A percentile compares a stretch with the other conserved stretches of the same genome.
phyloP scores from a whole-genome alignment of 2,329 filamentous ascomycete species.

The Trichoderma sp. region DNA sequence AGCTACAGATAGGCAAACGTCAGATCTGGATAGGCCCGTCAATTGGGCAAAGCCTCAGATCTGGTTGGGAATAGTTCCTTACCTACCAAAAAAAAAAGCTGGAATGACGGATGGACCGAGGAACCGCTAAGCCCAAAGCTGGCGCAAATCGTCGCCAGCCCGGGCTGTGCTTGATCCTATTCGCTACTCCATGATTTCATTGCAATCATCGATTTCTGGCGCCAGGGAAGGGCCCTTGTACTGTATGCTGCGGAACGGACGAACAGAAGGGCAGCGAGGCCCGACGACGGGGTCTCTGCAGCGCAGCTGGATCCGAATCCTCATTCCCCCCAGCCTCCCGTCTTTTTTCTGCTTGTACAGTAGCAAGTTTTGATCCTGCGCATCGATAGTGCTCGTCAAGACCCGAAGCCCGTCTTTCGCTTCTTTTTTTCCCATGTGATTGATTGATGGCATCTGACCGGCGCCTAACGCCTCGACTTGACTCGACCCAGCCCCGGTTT shows the following conservation, averaged over 20 bases:
- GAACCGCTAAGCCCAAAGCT: not conserved
- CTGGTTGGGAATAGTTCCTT: not conserved
- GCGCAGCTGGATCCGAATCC: not conserved
- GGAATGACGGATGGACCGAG: not conserved
- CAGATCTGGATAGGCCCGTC: constrained; percentile 1
- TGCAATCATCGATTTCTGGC: not conserved
- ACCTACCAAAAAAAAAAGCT: not conserved
- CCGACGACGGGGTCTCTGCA: not conserved
- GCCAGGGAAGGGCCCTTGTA: not conserved
- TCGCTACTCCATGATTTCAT: constrained; percentile 5
- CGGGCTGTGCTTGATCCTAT: not conserved
- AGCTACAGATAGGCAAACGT: not conserved
- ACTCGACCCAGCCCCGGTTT: constrained; percentile 13
- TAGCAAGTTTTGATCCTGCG: not conserved
- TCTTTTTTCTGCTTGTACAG: not conserved
- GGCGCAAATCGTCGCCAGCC: not conserved
- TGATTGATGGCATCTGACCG: not conserved
- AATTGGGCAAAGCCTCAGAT: constrained; percentile 15
- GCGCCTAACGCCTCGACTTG: constrained; percentile 8
- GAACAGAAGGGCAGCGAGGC: not conserved
- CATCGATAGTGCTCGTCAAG: not conserved
- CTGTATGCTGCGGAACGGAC: not conserved
- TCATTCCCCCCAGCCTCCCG: not conserved
- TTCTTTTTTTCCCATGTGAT: constrained; percentile 8
- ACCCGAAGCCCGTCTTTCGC: not conserved